phyloP scores from a whole-genome alignment of 1,139 yeast genomes.

The Pichia sp. region DNA sequence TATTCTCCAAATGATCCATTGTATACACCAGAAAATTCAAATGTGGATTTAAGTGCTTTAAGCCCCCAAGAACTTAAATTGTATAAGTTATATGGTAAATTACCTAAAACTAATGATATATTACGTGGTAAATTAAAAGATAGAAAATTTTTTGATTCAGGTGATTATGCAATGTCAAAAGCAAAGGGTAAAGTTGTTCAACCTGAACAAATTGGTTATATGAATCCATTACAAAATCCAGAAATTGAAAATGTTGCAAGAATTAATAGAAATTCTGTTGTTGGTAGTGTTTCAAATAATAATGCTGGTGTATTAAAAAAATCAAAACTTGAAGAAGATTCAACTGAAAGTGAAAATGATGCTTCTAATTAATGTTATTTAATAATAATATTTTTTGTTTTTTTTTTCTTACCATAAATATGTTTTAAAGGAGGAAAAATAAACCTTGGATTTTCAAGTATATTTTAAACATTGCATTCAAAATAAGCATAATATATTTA shows the following conservation, averaged over 20 bases:
- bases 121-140: conserved; percentile 77
- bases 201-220: conserved; percentile 25
- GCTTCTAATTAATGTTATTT: too few species aligned
- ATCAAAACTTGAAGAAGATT: conserved; percentile 30
- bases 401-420: neutral
- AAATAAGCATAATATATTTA: too few species aligned
- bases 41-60: conserved; percentile 48
- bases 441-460: too few species aligned
- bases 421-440: too few species aligned
- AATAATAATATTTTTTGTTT: conserved; percentile 10
- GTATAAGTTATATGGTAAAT: conserved; percentile 77
- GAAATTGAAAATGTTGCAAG: conserved; percentile 31
- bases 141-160: conserved; percentile 92
- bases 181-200: conserved; percentile 31
- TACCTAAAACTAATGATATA: conserved; percentile 82
- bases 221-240: conserved; percentile 29
- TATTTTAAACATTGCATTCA: too few species aligned
- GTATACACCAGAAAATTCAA: conserved; percentile 21
- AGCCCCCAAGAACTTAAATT: conserved; percentile 65
- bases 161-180: conserved; percentile 93
- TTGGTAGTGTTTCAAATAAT: conserved; percentile 20
- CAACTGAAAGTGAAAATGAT: conserved; percentile 8
- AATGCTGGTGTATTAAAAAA: conserved; percentile 14
- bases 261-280: conserved; percentile 32
- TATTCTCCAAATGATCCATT: conserved; percentile 26